These are phyloP conservation scores for Fusarium equiseti DNA, from an alignment of 2,329 filamentous ascomycete species.

Conservation along the genomic window DNA sequence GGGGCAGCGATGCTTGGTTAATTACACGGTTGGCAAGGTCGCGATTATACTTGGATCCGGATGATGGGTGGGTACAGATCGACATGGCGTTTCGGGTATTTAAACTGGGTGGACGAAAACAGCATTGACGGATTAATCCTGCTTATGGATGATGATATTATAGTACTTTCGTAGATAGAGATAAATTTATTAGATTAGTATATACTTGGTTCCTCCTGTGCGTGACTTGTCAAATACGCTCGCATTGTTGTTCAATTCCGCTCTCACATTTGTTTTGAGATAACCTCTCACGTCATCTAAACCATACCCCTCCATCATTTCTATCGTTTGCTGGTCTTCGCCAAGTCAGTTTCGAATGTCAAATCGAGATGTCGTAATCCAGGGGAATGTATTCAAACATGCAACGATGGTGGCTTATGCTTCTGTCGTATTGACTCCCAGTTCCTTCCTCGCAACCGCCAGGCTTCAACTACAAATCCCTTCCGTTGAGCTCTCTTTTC, in stretches of 20 bases:
- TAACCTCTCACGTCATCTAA: neutral
- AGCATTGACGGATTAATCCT: slow-evolving; percentile 44
- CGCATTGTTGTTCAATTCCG: neutral
- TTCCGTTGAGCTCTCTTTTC: neutral
- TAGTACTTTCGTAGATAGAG: slow-evolving; percentile 41
- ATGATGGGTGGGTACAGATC: slow-evolving; percentile 37
- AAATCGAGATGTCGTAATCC: neutral
- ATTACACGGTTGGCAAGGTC: slow-evolving; percentile 16
- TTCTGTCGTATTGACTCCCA: neutral
- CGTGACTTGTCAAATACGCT: neutral
- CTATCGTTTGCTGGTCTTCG: neutral
- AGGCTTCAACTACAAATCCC: neutral
- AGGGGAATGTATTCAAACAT: neutral
- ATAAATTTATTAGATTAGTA: slow-evolving; percentile 37
- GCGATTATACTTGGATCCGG: slow-evolving; percentile 35
- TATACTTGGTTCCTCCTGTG: neutral
- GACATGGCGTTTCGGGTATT: slow-evolving; percentile 42
- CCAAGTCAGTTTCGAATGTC: neutral
- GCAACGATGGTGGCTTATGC: neutral
- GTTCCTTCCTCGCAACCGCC: neutral
- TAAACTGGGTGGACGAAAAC: slow-evolving; percentile 41
- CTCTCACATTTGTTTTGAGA: neutral
- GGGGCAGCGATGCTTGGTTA: slow-evolving; percentile 38
- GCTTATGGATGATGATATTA: slow-evolving; percentile 45
- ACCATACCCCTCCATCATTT: neutral